Evolutionary conservation across 2,329 filamentous ascomycete species (phyloP).

Genomic region (Tolypocladium tundrense): DNA sequence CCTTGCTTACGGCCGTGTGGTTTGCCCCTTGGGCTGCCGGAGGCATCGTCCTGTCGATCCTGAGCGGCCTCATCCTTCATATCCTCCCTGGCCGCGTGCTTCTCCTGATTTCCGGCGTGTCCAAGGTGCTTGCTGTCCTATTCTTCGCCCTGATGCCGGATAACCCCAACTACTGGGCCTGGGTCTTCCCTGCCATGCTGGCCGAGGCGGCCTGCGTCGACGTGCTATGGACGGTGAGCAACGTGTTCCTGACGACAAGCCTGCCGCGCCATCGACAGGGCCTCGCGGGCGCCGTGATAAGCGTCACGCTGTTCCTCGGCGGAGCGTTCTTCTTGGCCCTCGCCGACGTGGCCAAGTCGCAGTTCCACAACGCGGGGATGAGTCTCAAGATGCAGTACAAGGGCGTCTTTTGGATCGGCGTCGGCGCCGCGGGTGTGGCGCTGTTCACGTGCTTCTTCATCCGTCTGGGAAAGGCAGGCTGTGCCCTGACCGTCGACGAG

Average conservation of each 20-base stretch:
- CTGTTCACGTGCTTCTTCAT: conserved; percentile 27
- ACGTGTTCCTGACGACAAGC: conserved; percentile 57
- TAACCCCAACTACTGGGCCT: conserved; percentile 50
- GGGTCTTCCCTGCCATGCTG: conserved; percentile 50
- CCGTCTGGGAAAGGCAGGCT: conserved; percentile 13
- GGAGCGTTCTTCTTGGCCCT: conserved; percentile 55
- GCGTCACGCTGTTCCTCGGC: conserved; percentile 50
- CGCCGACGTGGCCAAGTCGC: conserved; percentile 44
- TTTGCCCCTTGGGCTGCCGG: conserved; percentile 47
- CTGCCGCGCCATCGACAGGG: conserved; percentile 50
- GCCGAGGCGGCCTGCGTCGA: conserved; percentile 55
- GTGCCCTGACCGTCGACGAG: conserved; percentile 10
- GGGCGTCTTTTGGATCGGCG: conserved; percentile 49
- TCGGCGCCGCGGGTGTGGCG: conserved; percentile 37
- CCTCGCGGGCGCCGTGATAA: conserved; percentile 54
- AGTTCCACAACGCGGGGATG: conserved; percentile 26
- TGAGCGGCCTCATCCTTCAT: conserved; percentile 46
- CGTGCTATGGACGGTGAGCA: conserved; percentile 54
- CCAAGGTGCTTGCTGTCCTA: conserved; percentile 38
- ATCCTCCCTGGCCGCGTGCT: conserved; percentile 41
- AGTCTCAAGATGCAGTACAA: conserved; percentile 44
- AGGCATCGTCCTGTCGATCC: conserved; percentile 44
- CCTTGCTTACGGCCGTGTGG: conserved; percentile 49
- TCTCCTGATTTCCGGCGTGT: conserved; percentile 39
- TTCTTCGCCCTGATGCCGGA: conserved; percentile 46